Percentiles rank a stretch among this genome's conserved stretches.
Evolutionary conservation across 1,284 basidiomycete species (phyloP).

Genomic region (Chondrostereum purpureum): DNA sequence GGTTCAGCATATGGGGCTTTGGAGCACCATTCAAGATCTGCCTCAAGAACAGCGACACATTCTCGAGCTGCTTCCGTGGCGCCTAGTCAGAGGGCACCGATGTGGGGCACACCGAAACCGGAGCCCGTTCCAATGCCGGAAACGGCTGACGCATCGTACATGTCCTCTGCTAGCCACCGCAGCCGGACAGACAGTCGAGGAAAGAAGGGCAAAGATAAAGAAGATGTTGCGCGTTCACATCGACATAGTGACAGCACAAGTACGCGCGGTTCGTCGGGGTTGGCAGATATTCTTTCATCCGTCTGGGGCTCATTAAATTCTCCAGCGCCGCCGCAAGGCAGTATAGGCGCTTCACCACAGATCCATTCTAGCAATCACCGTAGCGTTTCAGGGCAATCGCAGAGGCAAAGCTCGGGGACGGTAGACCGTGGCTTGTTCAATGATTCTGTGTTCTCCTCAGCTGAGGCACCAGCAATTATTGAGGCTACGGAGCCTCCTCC

Average conservation of each 20-base stretch:
- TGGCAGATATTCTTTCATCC: slow-evolving; percentile 15
- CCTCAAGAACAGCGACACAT: slow-evolving; percentile 14
- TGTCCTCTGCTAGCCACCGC: neutral
- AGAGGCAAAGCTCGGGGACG: neutral
- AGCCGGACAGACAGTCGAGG: slow-evolving; percentile 8
- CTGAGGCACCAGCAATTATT: no score
- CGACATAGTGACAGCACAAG: slow-evolving; percentile 6
- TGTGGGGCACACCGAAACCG: neutral
- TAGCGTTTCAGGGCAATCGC: neutral
- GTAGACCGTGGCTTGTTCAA: neutral
- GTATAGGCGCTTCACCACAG: slow-evolving; percentile 6
- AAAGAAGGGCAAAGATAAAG: slow-evolving; percentile 13
- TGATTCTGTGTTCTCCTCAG: neutral
- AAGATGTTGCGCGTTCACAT: slow-evolving; percentile 8
- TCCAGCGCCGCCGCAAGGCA: slow-evolving; percentile 3
- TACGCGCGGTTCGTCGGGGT: slow-evolving; percentile 12
- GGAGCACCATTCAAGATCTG: slow-evolving; percentile 5
- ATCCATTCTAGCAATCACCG: slow-evolving; percentile 6
- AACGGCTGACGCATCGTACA: no score
- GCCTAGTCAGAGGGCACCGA: neutral
- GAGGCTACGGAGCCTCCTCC: no score
- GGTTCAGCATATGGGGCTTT: slow-evolving; percentile 18
- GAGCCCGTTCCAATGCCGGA: neutral
- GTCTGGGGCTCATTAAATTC: slow-evolving; percentile 12
- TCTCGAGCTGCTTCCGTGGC: slow-evolving; percentile 9